Evolutionary conservation across 352 stramenopile genomes (phyloP).

Genomic region (Globisporangium middletonii): DNA sequence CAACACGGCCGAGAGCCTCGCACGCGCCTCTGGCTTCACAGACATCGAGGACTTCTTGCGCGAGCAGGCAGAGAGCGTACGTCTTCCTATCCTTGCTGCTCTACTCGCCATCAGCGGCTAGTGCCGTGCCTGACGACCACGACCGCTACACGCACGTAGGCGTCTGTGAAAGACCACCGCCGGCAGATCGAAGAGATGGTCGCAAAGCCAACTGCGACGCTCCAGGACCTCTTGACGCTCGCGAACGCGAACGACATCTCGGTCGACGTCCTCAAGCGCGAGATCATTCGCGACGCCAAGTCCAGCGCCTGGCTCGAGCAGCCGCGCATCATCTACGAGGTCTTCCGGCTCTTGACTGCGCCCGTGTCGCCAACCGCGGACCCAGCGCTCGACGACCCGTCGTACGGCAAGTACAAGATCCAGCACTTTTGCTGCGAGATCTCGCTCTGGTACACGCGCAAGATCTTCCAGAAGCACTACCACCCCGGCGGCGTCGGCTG

Average conservation of each 20-base stretch:
- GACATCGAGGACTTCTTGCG: slow-evolving; percentile 78
- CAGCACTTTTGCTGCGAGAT: slow-evolving; percentile 85
- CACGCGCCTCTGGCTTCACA: slow-evolving; percentile 42
- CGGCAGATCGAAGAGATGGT: slow-evolving; percentile 81
- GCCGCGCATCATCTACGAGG: slow-evolving; percentile 77
- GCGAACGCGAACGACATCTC: slow-evolving; percentile 59
- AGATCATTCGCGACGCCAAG: slow-evolving; percentile 69
- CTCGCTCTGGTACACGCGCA: slow-evolving; percentile 62
- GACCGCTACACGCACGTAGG: slow-evolving; percentile 21
- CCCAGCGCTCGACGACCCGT: slow-evolving; percentile 39
- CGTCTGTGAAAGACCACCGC: slow-evolving; percentile 82
- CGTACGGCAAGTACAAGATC: slow-evolving; percentile 78
- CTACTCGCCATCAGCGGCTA: background rate
- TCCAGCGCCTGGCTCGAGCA: slow-evolving; percentile 69
- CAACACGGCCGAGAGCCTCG: slow-evolving; percentile 65
- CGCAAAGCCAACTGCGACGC: slow-evolving; percentile 40
- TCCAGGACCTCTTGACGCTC: slow-evolving; percentile 61
- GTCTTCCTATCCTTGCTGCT: slow-evolving; percentile 7
- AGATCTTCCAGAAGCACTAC: slow-evolving; percentile 67
- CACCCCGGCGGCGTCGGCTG: slow-evolving; percentile 27
- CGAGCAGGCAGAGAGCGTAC: slow-evolving; percentile 77
- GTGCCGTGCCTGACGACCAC: background rate
- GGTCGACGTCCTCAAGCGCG: slow-evolving; percentile 70
- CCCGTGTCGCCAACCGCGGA: slow-evolving; percentile 21
- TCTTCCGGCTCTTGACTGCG: slow-evolving; percentile 67